Conservation (phyloP, 1,139 yeast genomes). For the Geotrichum klebahnii region DNA sequence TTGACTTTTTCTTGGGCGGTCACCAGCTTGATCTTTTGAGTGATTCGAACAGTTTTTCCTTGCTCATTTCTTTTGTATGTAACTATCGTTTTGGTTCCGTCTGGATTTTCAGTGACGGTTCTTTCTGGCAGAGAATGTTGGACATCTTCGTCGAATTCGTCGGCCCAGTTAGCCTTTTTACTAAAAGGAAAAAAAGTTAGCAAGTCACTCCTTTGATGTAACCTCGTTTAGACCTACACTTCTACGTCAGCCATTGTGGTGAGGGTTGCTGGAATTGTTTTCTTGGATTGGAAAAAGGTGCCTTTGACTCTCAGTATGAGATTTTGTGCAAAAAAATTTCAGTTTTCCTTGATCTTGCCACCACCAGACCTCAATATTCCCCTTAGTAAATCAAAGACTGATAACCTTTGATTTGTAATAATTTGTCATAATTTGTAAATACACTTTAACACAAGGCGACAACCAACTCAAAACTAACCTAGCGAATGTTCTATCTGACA, state of each 20-base stretch:
- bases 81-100: slow-evolving; percentile 85
- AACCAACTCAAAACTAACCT: too few relatives aligned
- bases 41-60: slow-evolving; percentile 81
- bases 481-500: too few relatives aligned
- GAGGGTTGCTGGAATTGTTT: too few relatives aligned
- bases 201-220: not conserved
- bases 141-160: slow-evolving; percentile 32
- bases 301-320: not conserved
- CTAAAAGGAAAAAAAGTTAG: slow-evolving; percentile 7
- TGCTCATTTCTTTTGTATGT: slow-evolving; percentile 65
- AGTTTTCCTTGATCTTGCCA: slow-evolving; percentile 7
- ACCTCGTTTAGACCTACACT: slow-evolving; percentile 16
- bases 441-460: too few relatives aligned
- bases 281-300: slow-evolving; percentile 7
- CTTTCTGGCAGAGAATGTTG: slow-evolving; percentile 40
- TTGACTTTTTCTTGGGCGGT: slow-evolving; percentile 75
- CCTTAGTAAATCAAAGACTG: not conserved
- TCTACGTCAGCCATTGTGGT: slow-evolving; percentile 19
- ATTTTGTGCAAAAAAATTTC: slow-evolving; percentile 12
- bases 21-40: slow-evolving; percentile 77
- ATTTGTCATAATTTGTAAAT: not conserved
- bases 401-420: not conserved
- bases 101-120: slow-evolving; percentile 69
- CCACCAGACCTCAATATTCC: slow-evolving; percentile 4
- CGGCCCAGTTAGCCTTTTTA: slow-evolving; percentile 30